These are phyloP conservation scores for Lepidium didymum DNA, from an alignment of 345 rosid species.

Conservation along the genomic window DNA sequence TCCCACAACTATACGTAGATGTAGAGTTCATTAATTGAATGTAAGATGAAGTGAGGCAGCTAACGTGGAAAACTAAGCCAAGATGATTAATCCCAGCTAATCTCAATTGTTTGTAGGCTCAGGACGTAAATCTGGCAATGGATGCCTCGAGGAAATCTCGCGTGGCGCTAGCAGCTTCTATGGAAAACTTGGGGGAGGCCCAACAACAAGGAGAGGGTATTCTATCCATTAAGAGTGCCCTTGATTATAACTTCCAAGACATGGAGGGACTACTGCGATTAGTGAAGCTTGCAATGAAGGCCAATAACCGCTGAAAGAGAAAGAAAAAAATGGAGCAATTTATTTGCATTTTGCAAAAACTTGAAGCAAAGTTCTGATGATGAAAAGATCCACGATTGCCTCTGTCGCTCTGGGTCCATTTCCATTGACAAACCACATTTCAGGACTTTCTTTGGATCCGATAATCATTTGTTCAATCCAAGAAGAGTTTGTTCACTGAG, in stretches of 20 bases:
- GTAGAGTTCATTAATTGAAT: neutral
- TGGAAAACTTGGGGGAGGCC: slow-evolving; percentile 41
- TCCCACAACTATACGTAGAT: neutral
- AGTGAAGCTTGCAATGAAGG: slow-evolving; percentile 80
- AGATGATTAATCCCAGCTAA: slow-evolving; percentile 7
- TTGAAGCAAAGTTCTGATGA: slow-evolving; percentile 4
- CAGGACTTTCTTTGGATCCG: slow-evolving; percentile 10
- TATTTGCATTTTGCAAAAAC: slow-evolving; percentile 14
- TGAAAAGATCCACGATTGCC: slow-evolving; percentile 1
- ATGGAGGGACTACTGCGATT: slow-evolving; percentile 68
- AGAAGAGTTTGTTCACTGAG: slow-evolving; percentile 6
- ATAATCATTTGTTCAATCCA: slow-evolving; percentile 14
- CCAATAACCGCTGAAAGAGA: slow-evolving; percentile 45
- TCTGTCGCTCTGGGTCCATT: slow-evolving; percentile 6
- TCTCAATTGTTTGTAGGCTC: slow-evolving; percentile 49
- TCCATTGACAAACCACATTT: neutral
- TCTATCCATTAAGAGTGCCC: slow-evolving; percentile 63
- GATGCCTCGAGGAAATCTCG: slow-evolving; percentile 93
- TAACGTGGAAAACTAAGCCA: neutral
- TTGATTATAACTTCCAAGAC: slow-evolving; percentile 93
- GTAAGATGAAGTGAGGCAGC: neutral
- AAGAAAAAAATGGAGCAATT: neutral
- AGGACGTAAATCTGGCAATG: slow-evolving; percentile 77
- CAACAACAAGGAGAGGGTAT: slow-evolving; percentile 49
- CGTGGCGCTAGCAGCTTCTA: slow-evolving; percentile 58